Conservation (phyloP, 2,329 filamentous ascomycete genomes). For the Aspergillus spinulosporus region DNA sequence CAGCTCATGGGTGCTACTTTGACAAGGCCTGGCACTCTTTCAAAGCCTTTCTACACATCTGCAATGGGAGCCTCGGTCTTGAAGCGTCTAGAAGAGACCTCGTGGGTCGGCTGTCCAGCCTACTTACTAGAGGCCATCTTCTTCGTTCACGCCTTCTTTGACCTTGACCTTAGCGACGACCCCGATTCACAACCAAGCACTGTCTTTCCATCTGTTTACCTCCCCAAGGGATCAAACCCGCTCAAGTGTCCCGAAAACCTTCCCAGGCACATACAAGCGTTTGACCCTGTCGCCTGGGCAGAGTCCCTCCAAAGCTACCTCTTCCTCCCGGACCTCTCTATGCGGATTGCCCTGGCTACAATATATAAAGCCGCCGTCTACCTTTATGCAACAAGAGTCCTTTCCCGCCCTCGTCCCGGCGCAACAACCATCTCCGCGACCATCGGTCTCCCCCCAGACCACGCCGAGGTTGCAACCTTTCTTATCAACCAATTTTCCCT, state of each 20-base stretch:
- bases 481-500: constrained; percentile 40
- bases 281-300: constrained; percentile 41
- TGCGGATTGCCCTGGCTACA: constrained; percentile 50
- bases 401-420: constrained; percentile 33
- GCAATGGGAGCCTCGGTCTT: constrained; percentile 38
- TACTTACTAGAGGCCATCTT: constrained; percentile 45
- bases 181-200: constrained; percentile 29
- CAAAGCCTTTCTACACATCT: constrained; percentile 41
- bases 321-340: constrained; percentile 50
- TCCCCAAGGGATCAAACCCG: constrained; percentile 30
- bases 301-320: constrained; percentile 39
- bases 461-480: constrained; percentile 30
- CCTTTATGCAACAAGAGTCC: constrained; percentile 42
- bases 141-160: constrained; percentile 42
- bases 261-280: constrained; percentile 40
- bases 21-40: constrained; percentile 40
- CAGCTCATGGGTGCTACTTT: constrained; percentile 47
- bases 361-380: constrained; percentile 43
- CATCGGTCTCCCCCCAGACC: constrained; percentile 32
- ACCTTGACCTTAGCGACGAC: constrained; percentile 30
- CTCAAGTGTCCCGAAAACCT: constrained; percentile 34
- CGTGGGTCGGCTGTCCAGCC: constrained; percentile 44
- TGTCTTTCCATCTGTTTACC: constrained; percentile 29
- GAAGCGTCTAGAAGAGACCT: constrained; percentile 42
- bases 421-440: constrained; percentile 24